These are phyloP conservation scores for Marasmius sp. DNA, from an alignment of 1,284 basidiomycete genomes.

Conservation along the genomic window DNA sequence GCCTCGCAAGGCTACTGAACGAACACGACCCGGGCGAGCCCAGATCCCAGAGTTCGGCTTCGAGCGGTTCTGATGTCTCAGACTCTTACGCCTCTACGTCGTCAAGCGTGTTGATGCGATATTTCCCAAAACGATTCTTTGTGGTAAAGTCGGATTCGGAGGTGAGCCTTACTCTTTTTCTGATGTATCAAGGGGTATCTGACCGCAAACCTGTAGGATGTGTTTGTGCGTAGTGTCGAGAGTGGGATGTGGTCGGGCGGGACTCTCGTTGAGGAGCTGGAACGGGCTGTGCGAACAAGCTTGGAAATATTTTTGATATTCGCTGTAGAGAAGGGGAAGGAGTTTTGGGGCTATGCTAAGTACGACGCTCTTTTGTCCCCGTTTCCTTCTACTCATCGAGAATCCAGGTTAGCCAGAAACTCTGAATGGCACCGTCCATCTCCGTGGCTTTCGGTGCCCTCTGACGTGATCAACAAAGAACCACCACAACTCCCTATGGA, in stretches of 20 bases:
- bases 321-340: conserved; percentile 87
- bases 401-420: not conserved
- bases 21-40: no score
- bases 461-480: no score
- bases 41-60: conserved; percentile 30
- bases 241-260: conserved; percentile 90
- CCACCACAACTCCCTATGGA: no score
- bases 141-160: conserved; percentile 87
- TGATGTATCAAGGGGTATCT: not conserved
- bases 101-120: conserved; percentile 67
- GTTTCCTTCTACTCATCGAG: not conserved
- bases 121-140: conserved; percentile 89
- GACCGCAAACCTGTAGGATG: conserved; percentile 47
- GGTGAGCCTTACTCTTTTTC: no score
- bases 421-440: not conserved
- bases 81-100: conserved; percentile 68
- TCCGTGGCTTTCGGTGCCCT: no score
- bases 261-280: conserved; percentile 88
- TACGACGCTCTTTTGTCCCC: conserved; percentile 23
- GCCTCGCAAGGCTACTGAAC: conserved; percentile 18
- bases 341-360: conserved; percentile 88
- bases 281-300: conserved; percentile 89
- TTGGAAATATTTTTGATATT: conserved; percentile 87
- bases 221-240: conserved; percentile 84
- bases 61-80: conserved; percentile 37